Conservation (phyloP, 768 basidiomycete species). For the Neoboletus brunneissimus region DNA sequence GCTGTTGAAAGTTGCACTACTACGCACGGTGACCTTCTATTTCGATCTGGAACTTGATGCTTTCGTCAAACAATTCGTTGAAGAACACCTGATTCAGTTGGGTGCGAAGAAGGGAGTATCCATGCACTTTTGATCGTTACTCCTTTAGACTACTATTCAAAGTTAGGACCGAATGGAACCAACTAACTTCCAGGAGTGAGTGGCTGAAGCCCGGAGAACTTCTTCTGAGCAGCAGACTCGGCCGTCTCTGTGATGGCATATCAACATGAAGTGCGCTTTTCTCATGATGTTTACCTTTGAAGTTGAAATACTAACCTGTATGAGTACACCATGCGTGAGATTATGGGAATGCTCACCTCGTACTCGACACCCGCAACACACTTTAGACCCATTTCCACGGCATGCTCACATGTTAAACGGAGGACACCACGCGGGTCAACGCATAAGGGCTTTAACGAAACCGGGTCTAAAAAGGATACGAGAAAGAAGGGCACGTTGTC, state of each 20-base stretch:
- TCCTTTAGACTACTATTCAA: constrained; percentile 1
- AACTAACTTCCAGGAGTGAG: constrained; percentile 90
- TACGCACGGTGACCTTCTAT: constrained; percentile 84
- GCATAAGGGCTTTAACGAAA: constrained; percentile 68
- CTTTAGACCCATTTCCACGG: constrained; percentile 46
- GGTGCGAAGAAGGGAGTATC: constrained; percentile 90
- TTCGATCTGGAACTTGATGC: constrained; percentile 65
- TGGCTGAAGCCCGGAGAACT: constrained; percentile 68
- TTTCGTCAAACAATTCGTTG: constrained; percentile 79
- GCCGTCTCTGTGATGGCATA: constrained; percentile 65
- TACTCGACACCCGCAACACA: constrained; percentile 91
- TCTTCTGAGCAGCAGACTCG: constrained; percentile 69
- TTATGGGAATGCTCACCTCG: constrained; percentile 54
- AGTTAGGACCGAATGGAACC: not conserved
- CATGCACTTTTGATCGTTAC: constrained; percentile 68
- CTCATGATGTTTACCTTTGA: constrained; percentile 58
- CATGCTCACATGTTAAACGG: constrained; percentile 51
- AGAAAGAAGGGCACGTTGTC: constrained; percentile 91
- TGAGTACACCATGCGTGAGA: constrained; percentile 3
- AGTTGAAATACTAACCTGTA: constrained; percentile 73
- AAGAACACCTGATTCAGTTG: constrained; percentile 91
- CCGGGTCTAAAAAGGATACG: constrained; percentile 85
- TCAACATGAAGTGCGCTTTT: not conserved
- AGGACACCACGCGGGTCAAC: constrained; percentile 89
- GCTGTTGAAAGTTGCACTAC: not conserved